Evolutionary conservation across 176 grass and related monocot species (phyloP), one percentile per base, ranked within the genome.

Genomic region (Rhipidocladum racemiflorum): DNA sequence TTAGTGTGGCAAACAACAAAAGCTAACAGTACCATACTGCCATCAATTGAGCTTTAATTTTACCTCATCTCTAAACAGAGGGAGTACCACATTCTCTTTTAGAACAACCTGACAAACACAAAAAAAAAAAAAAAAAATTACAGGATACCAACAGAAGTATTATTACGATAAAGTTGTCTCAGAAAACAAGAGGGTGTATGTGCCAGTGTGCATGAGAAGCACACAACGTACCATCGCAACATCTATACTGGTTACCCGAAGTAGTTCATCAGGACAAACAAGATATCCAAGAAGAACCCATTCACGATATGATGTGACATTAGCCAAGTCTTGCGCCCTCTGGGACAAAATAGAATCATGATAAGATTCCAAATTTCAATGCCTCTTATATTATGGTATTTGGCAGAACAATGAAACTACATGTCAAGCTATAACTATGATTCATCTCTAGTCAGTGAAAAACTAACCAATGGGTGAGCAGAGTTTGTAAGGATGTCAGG

Each of bases 321-420:
- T 93, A 69, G 95, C 95, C 84, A 98, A 88, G 83, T 98, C 95
- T 89, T 98, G 95, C 78, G 95, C 95, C 85, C 95, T 98, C 95
- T 98, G 86, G 49, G 80, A 80, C n/a, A 39, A 68, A 92, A 83
- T 35, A 92, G 12, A 64, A 80, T 35, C 13, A 80, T 29, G 18
- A 70, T 45, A 83, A 76, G 29, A 32, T 25, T 75, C 63, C 61
- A 14, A 81, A 42, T 51, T 68, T 53, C 6, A 72, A 59, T 74
- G 57, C 34, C 42, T 76, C 48, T 75, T 25, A 72, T 35, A 77
- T 81, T 34, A 85, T 60, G 44, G 42, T 42, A 76, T 70, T 76
- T 28, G 64, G 17, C 10, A 74, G 36, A 67, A 76, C 32, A 76
- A 85, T 69, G 54, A 70, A 85, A 50, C 9, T 70, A 54, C 4